Conservation (phyloP, 2,329 filamentous ascomycete genomes). For the Fusarium stilboides region DNA sequence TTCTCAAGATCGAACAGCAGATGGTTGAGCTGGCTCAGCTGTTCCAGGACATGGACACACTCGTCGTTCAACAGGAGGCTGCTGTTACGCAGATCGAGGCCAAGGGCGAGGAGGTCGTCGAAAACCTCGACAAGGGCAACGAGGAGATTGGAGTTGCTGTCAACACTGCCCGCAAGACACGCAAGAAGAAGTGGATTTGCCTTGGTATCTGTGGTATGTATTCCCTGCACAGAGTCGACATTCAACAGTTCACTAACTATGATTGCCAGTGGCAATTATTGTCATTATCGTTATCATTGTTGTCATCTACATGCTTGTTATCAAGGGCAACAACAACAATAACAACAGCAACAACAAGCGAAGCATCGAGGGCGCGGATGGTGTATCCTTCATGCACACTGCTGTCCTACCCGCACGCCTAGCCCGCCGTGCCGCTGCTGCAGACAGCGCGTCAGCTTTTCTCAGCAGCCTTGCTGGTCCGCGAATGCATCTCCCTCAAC, state of each 20-base stretch:
- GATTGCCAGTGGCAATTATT: conserved; percentile 65
- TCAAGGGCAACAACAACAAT: conserved; percentile 51
- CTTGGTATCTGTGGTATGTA: conserved; percentile 78
- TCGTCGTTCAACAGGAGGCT: conserved; percentile 89
- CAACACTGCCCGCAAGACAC: conserved; percentile 81
- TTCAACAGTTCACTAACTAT: conserved; percentile 47
- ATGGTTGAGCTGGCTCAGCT: conserved; percentile 90
- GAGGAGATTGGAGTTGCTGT: conserved; percentile 87
- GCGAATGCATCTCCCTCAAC: conserved; percentile 47
- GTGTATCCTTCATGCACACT: conserved; percentile 46
- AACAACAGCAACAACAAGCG: conserved; percentile 52
- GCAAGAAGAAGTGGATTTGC: conserved; percentile 98
- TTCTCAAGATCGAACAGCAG: conserved; percentile 92
- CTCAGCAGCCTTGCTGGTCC: conserved; percentile 39
- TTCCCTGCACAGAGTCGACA: not conserved
- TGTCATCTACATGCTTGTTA: conserved; percentile 64
- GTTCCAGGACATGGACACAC: conserved; percentile 89
- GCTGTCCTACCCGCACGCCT: conserved; percentile 38
- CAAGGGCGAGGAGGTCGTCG: conserved; percentile 87
- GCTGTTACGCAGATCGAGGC: conserved; percentile 86
- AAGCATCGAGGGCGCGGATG: conserved; percentile 47
- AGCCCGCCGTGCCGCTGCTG: conserved; percentile 30
- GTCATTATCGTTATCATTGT: conserved; percentile 67
- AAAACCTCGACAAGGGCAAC: conserved; percentile 89
- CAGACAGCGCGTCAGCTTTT: conserved; percentile 22